Conservation (phyloP, 2,329 filamentous ascomycete genomes). For the Cytospora schulzeri region DNA sequence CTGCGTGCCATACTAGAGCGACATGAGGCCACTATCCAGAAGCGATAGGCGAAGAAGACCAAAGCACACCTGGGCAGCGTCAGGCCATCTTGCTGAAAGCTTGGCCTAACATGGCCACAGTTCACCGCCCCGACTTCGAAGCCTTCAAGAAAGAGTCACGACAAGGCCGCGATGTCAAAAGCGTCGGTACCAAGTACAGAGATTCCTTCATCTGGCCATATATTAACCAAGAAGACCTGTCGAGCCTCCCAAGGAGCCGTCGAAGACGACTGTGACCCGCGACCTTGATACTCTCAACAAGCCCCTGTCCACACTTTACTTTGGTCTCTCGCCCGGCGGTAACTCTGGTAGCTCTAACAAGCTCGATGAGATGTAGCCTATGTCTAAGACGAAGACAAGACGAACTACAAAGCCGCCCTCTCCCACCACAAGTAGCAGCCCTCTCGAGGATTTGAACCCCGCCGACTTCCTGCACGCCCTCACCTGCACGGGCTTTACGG, state of each 20-base stretch:
- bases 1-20: slow-evolving; percentile 40
- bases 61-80: slow-evolving; percentile 47
- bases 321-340: slow-evolving; percentile 12
- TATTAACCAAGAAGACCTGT: slow-evolving; percentile 60
- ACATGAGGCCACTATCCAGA: slow-evolving; percentile 53
- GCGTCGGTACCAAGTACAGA: slow-evolving; percentile 30
- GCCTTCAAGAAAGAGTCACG: slow-evolving; percentile 35
- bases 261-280: not conserved
- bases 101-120: slow-evolving; percentile 52
- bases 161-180: not conserved
- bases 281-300: slow-evolving; percentile 8
- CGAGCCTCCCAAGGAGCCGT: slow-evolving; percentile 36
- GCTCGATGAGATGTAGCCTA: not conserved
- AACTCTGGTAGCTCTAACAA: not conserved
- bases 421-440: not conserved
- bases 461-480: slow-evolving; percentile 54
- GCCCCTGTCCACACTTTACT: slow-evolving; percentile 34
- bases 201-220: slow-evolving; percentile 53
- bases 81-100: slow-evolving; percentile 47
- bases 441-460: not conserved
- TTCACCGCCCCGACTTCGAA: slow-evolving; percentile 55
- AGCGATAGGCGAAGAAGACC: slow-evolving; percentile 58
- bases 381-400: slow-evolving; percentile 30
- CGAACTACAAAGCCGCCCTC: slow-evolving; percentile 14
- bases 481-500: slow-evolving; percentile 49